Conservation (phyloP, 2,329 filamentous ascomycete genomes). For the Mollisiaceae sp. region DNA sequence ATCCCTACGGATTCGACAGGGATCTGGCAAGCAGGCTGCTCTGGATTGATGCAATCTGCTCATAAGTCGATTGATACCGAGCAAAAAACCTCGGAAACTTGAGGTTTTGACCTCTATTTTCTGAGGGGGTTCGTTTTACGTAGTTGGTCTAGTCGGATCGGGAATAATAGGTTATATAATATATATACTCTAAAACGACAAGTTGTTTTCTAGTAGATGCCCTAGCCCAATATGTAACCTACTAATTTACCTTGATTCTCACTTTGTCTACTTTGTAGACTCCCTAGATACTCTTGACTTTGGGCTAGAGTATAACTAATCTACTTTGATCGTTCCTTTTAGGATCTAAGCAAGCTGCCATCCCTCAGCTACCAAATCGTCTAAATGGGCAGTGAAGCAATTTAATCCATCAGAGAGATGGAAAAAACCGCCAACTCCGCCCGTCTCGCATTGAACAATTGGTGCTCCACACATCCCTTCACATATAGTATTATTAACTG, state of each 20-base stretch:
- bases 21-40: conserved; percentile 3
- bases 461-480: conserved; percentile 27
- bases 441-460: conserved; percentile 27
- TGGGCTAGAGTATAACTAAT: conserved; percentile 16
- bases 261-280: conserved; percentile 8
- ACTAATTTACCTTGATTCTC: conserved; percentile 13
- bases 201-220: conserved; percentile 12
- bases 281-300: conserved; percentile 12
- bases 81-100: no score
- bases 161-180: conserved; percentile 13
- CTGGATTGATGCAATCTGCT: conserved; percentile 29
- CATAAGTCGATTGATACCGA: no score
- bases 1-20: no score
- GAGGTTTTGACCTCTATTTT: no score
- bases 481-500: conserved; percentile 26
- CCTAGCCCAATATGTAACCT: conserved; percentile 1
- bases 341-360: conserved; percentile 27
- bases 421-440: conserved; percentile 24
- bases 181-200: neutral
- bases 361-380: conserved; percentile 28
- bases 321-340: conserved; percentile 21
- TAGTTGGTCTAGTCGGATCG: conserved; percentile 9
- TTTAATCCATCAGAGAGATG: conserved; percentile 27
- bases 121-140: conserved; percentile 13
- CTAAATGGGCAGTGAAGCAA: conserved; percentile 26